Evolutionary conservation across 2,329 filamentous ascomycete species (phyloP), one percentile per base, ranked within the genome.

Genomic region (Cladophialophora psammophila): DNA sequence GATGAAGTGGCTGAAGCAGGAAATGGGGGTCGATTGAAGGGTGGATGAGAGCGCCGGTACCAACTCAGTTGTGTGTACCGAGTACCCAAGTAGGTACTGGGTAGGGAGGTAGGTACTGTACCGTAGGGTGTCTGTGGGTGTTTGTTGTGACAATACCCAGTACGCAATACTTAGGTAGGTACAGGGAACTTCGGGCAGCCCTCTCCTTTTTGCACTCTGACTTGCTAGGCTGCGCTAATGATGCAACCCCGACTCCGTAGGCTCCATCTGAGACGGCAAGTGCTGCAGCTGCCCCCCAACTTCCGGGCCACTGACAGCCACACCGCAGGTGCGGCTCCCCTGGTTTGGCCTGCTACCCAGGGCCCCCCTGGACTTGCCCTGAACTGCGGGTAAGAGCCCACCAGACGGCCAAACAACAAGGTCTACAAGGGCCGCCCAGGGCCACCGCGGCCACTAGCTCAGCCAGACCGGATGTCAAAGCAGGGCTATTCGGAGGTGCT

Each of bases 231-330:
- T 32, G 52, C 52, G 32, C 63, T 65, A 62, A 60, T 63, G 59
- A 55, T 65, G 68, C 62, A 63, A 66, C 64, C 64, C 60, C 18
- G 10, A 36, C 60, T 63, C 68, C 68, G 66, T 60, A 40, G 38
- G 32, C 64, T 56, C 65, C 59, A 60, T 42, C 56, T 50, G 56
- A 35, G 50, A 59, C 63, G 52, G 52, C 66, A 55, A 58, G 57
- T 54, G 55, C 56, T 45, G 66, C 60, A 60, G 56, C 65, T 26
- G 45, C 40, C 32, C 59, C 62, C 54, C 48, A 45, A 53, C 45
- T 61, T 38, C 40, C 63, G 38, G 38, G 54, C 62, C 45, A 48
- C 31, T 60, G 57, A 45, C 42, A 48, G 57, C 42, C 40, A 35
- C 32, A 60, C 26, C 32, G 40, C 57, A 48, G 42, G 18, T 65